phyloP scores from a whole-genome alignment of 176 grass and related monocot genomes.

The Cocos nucifera region DNA sequence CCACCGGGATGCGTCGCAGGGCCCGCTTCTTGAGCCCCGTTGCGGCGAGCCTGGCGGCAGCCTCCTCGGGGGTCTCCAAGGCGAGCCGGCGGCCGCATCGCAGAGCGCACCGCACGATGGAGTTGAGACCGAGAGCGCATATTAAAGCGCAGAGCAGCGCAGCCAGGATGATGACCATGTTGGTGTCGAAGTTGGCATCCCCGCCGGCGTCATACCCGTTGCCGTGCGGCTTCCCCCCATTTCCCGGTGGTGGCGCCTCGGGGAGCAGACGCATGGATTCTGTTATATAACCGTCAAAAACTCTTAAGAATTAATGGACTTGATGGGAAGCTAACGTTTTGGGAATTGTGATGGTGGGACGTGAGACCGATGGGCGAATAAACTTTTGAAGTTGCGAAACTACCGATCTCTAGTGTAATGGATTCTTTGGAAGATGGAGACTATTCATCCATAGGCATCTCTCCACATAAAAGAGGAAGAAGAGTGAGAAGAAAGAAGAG shows the following conservation, averaged over 20 bases:
- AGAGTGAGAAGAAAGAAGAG: too few relatives aligned
- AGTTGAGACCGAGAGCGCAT: constrained; percentile 51
- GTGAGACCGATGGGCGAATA: too few relatives aligned
- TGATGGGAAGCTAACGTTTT: too few relatives aligned
- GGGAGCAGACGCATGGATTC: constrained; percentile 7
- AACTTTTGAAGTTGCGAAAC: too few relatives aligned
- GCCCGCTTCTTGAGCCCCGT: constrained; percentile 35
- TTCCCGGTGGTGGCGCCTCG: not conserved
- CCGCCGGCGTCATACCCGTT: not conserved
- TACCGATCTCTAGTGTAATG: too few relatives aligned
- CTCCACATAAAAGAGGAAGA: too few relatives aligned
- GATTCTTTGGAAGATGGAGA: too few relatives aligned
- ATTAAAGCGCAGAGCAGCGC: constrained; percentile 57
- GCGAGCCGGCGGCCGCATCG: constrained; percentile 37
- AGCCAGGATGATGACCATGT: constrained; percentile 65
- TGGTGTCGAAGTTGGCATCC: constrained; percentile 34
- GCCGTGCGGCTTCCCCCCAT: not conserved
- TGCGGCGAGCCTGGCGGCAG: not conserved
- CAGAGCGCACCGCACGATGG: constrained; percentile 40
- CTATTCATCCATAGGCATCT: too few relatives aligned
- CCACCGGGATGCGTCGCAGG: constrained; percentile 51
- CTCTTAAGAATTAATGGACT: too few relatives aligned
- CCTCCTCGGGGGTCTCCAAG: constrained; percentile 10
- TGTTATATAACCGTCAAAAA: too few relatives aligned
- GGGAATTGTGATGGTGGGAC: too few relatives aligned